phyloP scores from a whole-genome alignment of 2,329 filamentous ascomycete species.

The Hirsutella rhossiliensis region DNA sequence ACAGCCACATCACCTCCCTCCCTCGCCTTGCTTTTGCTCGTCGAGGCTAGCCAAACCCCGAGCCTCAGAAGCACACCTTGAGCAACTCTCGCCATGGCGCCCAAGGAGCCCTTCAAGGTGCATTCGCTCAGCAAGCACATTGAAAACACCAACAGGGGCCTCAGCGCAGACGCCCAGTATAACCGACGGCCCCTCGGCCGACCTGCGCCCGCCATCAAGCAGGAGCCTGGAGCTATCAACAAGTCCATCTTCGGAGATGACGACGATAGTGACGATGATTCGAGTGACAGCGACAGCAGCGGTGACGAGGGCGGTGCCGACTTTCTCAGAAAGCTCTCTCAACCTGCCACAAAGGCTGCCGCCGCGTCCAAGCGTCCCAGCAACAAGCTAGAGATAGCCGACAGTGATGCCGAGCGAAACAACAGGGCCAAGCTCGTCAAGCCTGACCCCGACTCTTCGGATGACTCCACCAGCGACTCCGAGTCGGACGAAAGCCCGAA shows the following conservation, averaged over 20 bases:
- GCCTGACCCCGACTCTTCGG: constrained; percentile 8
- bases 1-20: constrained; percentile 4
- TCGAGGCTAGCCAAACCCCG: constrained; percentile 9
- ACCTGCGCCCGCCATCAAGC: constrained; percentile 18
- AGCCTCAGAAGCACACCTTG: constrained; percentile 7
- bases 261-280: constrained; percentile 16
- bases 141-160: constrained; percentile 22
- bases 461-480: constrained; percentile 15
- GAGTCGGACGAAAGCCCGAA: constrained; percentile 11
- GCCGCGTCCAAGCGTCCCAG: constrained; percentile 14
- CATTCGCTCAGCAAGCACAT: constrained; percentile 26
- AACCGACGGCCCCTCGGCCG: constrained; percentile 15
- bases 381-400: constrained; percentile 27
- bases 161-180: constrained; percentile 19
- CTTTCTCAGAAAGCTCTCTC: constrained; percentile 20
- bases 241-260: constrained; percentile 16
- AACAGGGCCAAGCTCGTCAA: constrained; percentile 7
- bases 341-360: constrained; percentile 5
- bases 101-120: constrained; percentile 21
- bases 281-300: constrained; percentile 21
- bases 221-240: constrained; percentile 10
- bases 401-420: constrained; percentile 27
- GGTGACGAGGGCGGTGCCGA: constrained; percentile 18
- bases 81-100: constrained; percentile 18
- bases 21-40: neutral